Evolutionary conservation across 2,329 filamentous ascomycete genomes (phyloP).

Genomic region (Botrytis squamosa): DNA sequence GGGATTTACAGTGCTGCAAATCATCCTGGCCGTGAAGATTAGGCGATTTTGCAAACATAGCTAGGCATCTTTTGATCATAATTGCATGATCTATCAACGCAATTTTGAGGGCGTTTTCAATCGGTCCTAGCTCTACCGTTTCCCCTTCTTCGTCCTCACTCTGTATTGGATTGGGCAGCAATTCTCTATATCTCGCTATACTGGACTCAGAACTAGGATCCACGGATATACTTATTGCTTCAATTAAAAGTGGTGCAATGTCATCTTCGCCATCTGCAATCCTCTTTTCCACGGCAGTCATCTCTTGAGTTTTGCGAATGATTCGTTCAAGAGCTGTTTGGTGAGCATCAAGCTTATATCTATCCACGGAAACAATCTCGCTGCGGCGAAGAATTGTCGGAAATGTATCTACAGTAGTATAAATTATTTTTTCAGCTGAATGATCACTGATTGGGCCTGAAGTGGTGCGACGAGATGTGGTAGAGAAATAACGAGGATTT

Average conservation of each 20-base stretch:
- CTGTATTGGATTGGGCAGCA: constrained; percentile 56
- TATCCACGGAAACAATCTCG: constrained; percentile 71
- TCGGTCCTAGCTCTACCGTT: constrained; percentile 51
- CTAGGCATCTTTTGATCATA: constrained; percentile 78
- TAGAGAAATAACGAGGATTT: constrained; percentile 74
- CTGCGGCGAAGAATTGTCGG: constrained; percentile 87
- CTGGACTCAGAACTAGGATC: constrained; percentile 73
- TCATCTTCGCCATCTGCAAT: constrained; percentile 71
- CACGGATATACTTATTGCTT: constrained; percentile 74
- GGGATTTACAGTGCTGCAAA: constrained; percentile 59
- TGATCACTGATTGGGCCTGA: constrained; percentile 69
- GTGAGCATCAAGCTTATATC: constrained; percentile 63
- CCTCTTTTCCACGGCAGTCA: constrained; percentile 72
- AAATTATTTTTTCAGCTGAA: constrained; percentile 79
- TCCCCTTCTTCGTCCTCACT: constrained; percentile 46
- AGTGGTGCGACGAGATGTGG: constrained; percentile 70
- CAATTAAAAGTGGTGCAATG: constrained; percentile 65
- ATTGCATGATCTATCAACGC: constrained; percentile 87
- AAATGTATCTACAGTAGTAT: constrained; percentile 80
- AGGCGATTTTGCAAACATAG: constrained; percentile 59
- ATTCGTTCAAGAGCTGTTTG: constrained; percentile 91
- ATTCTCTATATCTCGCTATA: constrained; percentile 71
- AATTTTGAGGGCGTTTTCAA: constrained; percentile 79
- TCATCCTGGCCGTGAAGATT: constrained; percentile 60
- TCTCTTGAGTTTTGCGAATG: constrained; percentile 84